phyloP scores from a whole-genome alignment of 192 early-diverging fungal species.

The Coemansia biformis region DNA sequence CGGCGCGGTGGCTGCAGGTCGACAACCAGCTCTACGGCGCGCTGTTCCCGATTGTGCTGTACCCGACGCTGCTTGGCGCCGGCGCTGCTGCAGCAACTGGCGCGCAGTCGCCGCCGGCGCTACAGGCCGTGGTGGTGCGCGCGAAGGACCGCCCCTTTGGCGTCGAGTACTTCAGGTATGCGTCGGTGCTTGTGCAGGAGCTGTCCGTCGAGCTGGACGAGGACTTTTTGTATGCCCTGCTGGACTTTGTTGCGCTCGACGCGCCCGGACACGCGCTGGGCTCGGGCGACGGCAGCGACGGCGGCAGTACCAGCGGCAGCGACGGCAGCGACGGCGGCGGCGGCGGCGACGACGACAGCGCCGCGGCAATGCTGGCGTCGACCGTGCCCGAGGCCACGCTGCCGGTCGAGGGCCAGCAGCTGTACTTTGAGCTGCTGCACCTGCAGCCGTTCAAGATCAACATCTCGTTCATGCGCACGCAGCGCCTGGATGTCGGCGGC shows the following conservation, averaged over 20 bases:
- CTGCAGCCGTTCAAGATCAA: constrained; percentile 93
- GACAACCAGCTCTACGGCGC: constrained; percentile 93
- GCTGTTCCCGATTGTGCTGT: constrained; percentile 86
- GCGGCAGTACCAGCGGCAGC: constrained; percentile 2
- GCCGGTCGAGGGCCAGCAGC: constrained; percentile 61
- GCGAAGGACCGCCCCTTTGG: constrained; percentile 93
- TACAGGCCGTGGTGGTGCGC: constrained; percentile 70
- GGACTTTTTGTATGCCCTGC: constrained; percentile 77
- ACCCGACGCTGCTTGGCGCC: constrained; percentile 82
- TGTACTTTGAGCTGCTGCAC: constrained; percentile 94
- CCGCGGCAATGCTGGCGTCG: constrained; percentile 23
- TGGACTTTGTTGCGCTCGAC: constrained; percentile 84
- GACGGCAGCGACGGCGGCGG: constrained; percentile 18
- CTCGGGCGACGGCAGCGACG: constrained; percentile 1
- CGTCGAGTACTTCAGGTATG: constrained; percentile 92
- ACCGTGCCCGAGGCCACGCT: constrained; percentile 68
- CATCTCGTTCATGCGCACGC: constrained; percentile 88
- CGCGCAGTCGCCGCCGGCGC: constrained; percentile 50
- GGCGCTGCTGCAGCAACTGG: constrained; percentile 44
- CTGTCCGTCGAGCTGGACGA: constrained; percentile 92
- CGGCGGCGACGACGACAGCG: constrained; percentile 1
- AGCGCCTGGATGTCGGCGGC: constrained; percentile 29
- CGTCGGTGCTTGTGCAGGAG: constrained; percentile 87
- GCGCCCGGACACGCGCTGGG: constrained; percentile 29
- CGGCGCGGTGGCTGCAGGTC: constrained; percentile 90